Conservation (phyloP, 495 filamentous ascomycete species). For the Neurospora sp. region DNA sequence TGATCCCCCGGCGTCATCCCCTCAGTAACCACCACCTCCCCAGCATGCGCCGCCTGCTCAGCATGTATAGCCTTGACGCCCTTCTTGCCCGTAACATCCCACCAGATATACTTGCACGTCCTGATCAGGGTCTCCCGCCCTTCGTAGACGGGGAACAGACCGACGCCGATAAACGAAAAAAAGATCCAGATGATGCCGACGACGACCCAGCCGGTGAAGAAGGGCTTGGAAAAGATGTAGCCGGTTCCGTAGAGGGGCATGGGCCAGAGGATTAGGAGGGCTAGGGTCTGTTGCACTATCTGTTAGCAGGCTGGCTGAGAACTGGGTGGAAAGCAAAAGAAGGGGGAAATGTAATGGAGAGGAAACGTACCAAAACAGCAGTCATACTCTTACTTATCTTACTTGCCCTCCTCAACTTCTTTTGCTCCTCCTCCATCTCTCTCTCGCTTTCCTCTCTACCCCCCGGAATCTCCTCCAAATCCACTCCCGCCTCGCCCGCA, state of each 20-base stretch:
- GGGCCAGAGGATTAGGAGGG: constrained; percentile 80
- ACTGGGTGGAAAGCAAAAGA: no score
- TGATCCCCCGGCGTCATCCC: neutral
- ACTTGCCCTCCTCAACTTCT: constrained; percentile 59
- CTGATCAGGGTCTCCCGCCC: constrained; percentile 57
- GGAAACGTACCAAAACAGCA: constrained; percentile 55
- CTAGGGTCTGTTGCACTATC: constrained; percentile 41
- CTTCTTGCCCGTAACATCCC: constrained; percentile 59
- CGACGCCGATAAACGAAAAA: constrained; percentile 58
- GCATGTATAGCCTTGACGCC: constrained; percentile 30
- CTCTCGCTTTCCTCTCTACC: constrained; percentile 30
- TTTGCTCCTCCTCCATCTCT: constrained; percentile 49
- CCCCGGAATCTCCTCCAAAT: constrained; percentile 60
- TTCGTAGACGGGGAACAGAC: constrained; percentile 76
- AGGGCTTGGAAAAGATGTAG: constrained; percentile 83
- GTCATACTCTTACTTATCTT: constrained; percentile 57
- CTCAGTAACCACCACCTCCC: neutral
- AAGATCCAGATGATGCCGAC: constrained; percentile 89
- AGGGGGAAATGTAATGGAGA: no score
- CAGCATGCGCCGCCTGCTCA: constrained; percentile 6
- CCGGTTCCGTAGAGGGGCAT: constrained; percentile 85
- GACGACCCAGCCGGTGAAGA: constrained; percentile 87
- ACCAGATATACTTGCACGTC: constrained; percentile 54
- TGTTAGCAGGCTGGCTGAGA: no score
- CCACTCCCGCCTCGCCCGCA: constrained; percentile 54